These are phyloP conservation scores for Nicotiana tomentosiformis DNA, from an alignment of 257 asterid genomes.

Conservation along the genomic window DNA sequence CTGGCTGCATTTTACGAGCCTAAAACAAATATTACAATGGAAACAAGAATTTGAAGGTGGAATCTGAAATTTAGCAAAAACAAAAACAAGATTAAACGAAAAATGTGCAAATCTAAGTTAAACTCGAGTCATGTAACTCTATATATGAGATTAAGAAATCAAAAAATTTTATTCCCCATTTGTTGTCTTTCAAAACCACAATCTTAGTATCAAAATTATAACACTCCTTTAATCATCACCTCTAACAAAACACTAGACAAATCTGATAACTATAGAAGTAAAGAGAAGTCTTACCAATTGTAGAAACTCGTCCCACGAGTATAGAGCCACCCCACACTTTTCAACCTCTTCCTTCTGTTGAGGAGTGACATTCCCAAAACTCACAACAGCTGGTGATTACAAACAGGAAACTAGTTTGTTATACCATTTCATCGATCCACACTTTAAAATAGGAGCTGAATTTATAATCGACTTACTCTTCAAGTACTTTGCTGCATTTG, in stretches of 20 bases:
- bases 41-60: neutral
- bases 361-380: constrained; percentile 75
- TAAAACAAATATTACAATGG: neutral
- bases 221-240: neutral
- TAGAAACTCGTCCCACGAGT: constrained; percentile 20
- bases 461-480: constrained; percentile 49
- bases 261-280: neutral
- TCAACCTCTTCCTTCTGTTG: constrained; percentile 67
- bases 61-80: neutral
- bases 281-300: constrained; percentile 10
- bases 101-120: neutral
- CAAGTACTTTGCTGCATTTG: constrained; percentile 55
- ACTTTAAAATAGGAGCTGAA: neutral
- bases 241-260: neutral
- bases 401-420: neutral
- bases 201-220: neutral
- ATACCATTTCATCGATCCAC: neutral
- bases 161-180: neutral
- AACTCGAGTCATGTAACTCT: neutral
- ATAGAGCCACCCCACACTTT: constrained; percentile 25
- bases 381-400: constrained; percentile 57
- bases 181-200: neutral
- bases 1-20: neutral
- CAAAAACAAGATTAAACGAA: neutral
- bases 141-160: neutral